Conservation (phyloP, 148 eudicot species). For the Chenopodium album region DNA sequence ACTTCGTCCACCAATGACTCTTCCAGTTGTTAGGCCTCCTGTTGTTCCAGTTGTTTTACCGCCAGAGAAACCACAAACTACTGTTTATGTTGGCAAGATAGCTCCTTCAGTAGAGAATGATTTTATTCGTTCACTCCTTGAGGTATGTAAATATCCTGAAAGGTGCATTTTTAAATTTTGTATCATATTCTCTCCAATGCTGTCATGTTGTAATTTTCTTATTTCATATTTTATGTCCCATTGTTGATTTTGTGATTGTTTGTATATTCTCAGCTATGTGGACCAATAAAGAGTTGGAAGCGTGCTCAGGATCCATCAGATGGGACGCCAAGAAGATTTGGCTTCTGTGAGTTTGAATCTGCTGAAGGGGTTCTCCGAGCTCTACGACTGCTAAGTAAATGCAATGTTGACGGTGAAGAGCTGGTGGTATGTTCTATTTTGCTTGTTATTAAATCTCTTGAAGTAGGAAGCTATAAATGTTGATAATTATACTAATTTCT, state of each 20-base stretch:
- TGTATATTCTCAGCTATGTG: constrained; percentile 68
- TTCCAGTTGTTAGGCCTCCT: constrained; percentile 63
- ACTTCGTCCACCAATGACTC: constrained; percentile 61
- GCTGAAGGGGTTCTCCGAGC: constrained; percentile 98
- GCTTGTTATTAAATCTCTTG: not conserved
- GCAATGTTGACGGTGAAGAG: constrained; percentile 90
- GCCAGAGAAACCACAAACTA: constrained; percentile 79
- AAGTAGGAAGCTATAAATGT: not conserved
- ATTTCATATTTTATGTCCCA: not conserved
- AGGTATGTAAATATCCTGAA: constrained; percentile 42
- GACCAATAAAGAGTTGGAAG: constrained; percentile 96
- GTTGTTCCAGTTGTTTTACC: constrained; percentile 47
- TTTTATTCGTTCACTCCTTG: constrained; percentile 78
- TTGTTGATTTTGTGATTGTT: constrained; percentile 17
- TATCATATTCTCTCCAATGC: constrained; percentile 1
- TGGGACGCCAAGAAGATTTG: constrained; percentile 76
- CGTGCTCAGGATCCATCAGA: constrained; percentile 82
- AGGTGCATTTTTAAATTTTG: not conserved
- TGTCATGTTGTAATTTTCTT: not conserved
- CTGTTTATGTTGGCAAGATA: constrained; percentile 91
- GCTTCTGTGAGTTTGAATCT: constrained; percentile 91
- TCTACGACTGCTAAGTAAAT: constrained; percentile 70
- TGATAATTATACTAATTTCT: too few relatives aligned
- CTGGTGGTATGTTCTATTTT: constrained; percentile 53
- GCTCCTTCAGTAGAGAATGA: constrained; percentile 83